A percentile compares a stretch with the other conserved stretches of the same genome.
phyloP scores from a whole-genome alignment of 2,329 filamentous ascomycete species.

The Trichoderma hamatum region DNA sequence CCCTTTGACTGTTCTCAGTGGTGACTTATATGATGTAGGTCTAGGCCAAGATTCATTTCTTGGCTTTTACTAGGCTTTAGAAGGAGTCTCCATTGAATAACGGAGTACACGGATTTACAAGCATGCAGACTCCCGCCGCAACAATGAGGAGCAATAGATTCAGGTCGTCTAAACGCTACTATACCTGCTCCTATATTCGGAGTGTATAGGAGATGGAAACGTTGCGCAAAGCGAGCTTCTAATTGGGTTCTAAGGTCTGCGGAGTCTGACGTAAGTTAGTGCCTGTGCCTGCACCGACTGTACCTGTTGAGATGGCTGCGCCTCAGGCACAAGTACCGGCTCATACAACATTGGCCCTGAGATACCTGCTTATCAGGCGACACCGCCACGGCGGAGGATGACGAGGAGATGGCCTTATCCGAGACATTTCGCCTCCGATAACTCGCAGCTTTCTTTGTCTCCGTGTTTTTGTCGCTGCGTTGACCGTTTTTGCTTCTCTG shows the following conservation, averaged over 20 bases:
- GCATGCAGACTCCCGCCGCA: too few relatives aligned
- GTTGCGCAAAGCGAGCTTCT: conserved; percentile 3
- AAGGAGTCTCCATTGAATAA: background rate
- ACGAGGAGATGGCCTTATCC: background rate
- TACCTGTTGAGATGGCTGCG: background rate
- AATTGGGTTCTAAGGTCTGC: background rate
- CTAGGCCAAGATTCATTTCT: background rate
- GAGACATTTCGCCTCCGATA: background rate
- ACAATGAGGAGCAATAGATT: too few relatives aligned
- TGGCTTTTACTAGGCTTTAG: background rate
- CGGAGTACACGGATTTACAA: background rate
- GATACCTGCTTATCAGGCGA: background rate
- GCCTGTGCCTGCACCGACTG: background rate
- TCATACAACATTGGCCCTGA: background rate
- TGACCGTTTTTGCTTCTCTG: background rate
- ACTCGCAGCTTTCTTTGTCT: background rate
- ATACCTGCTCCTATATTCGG: background rate
- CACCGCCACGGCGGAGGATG: conserved; percentile 18
- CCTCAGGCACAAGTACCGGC: background rate
- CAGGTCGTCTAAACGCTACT: background rate
- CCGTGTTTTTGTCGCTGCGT: background rate
- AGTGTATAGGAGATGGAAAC: background rate
- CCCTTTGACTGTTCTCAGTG: background rate
- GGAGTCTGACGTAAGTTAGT: conserved; percentile 15
- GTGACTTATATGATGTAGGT: background rate